Conservation (phyloP, 768 basidiomycete species). For the Agaricus bisporus region DNA sequence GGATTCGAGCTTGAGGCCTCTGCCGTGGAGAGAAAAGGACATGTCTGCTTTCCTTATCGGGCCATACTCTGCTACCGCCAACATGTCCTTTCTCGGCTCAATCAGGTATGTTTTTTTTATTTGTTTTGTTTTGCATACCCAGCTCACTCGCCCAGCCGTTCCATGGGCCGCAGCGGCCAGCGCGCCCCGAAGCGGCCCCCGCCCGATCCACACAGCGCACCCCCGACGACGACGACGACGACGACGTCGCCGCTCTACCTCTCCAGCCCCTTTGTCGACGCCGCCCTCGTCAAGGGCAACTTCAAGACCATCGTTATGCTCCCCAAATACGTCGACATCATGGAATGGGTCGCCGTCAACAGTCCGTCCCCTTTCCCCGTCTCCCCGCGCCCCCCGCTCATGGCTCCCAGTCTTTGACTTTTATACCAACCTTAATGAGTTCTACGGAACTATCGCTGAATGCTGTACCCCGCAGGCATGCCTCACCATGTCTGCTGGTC, state of each 20-base stretch:
- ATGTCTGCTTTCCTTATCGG: background rate
- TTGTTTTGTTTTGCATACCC: background rate
- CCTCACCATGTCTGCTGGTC: constrained; percentile 89
- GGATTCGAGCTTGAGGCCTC: constrained; percentile 76
- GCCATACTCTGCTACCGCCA: background rate
- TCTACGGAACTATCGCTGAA: constrained; percentile 92
- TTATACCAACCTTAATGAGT: constrained; percentile 94
- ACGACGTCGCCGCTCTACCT: constrained; percentile 62
- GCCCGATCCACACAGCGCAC: background rate
- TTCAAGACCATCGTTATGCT: constrained; percentile 97
- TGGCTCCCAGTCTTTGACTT: constrained; percentile 87
- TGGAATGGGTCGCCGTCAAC: constrained; percentile 86
- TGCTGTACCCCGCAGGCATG: constrained; percentile 90
- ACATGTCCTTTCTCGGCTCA: constrained; percentile 7
- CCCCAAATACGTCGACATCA: constrained; percentile 96
- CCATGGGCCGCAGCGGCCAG: constrained; percentile 5
- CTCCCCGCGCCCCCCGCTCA: background rate
- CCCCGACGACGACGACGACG: background rate
- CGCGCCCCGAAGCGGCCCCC: constrained; percentile 3
- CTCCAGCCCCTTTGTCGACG: constrained; percentile 94
- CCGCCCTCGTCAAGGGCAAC: constrained; percentile 92
- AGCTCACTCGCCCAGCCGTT: constrained; percentile 2
- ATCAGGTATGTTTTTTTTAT: constrained; percentile 1
- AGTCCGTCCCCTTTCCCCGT: constrained; percentile 42
- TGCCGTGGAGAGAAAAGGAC: constrained; percentile 43